phyloP scores from a whole-genome alignment of 177 flowering plant genomes.

The Vitis hybrid region DNA sequence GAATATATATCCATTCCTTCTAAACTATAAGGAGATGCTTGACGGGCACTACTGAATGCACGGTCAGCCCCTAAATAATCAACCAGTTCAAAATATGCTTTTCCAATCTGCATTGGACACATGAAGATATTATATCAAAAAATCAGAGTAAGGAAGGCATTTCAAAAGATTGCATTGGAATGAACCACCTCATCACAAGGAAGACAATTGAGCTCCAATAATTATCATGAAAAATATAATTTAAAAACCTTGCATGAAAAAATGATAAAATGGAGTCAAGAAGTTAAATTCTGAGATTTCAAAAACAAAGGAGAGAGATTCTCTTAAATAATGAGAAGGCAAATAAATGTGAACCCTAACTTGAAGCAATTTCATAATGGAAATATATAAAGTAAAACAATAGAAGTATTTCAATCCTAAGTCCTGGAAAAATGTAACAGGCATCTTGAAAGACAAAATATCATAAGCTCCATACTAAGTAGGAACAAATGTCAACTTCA shows the following conservation, averaged over 20 bases:
- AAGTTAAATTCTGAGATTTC: not conserved
- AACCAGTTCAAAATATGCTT: slow-evolving; percentile 86
- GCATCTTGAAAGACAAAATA: no score
- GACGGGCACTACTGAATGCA: slow-evolving; percentile 85
- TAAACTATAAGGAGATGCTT: slow-evolving; percentile 73
- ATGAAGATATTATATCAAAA: not conserved
- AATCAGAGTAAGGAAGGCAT: not conserved
- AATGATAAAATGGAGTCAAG: not conserved
- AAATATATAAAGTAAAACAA: not conserved
- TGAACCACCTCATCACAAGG: no score
- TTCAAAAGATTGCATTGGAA: not conserved
- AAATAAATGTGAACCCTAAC: not conserved
- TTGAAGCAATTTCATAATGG: not conserved
- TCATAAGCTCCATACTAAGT: no score
- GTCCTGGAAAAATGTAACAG: not conserved
- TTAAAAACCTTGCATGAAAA: not conserved
- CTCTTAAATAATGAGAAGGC: not conserved
- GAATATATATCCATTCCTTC: slow-evolving; percentile 98
- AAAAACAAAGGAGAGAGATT: not conserved
- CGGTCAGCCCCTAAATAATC: slow-evolving; percentile 89
- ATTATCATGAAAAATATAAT: not conserved
- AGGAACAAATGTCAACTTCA: not conserved
- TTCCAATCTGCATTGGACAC: slow-evolving; percentile 76
- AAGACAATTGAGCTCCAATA: no score
- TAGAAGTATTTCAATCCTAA: not conserved